phyloP scores from a whole-genome alignment of 2,329 filamentous ascomycete genomes.

The Malbranchea cinnamomea region DNA sequence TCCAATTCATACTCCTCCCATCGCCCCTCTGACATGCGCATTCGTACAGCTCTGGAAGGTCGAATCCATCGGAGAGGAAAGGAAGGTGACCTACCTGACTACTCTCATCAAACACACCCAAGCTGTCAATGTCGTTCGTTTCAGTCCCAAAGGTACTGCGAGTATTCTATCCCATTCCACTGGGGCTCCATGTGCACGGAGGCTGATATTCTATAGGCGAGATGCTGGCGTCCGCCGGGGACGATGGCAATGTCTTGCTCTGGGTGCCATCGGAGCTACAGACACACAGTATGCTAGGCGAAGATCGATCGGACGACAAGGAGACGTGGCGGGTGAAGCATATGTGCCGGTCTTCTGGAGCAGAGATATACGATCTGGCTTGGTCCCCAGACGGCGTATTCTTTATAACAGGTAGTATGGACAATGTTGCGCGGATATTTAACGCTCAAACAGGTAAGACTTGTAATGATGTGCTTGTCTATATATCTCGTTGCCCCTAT shows the following conservation, averaged over 20 bases:
- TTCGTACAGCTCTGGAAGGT: constrained; percentile 72
- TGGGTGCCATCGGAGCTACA: constrained; percentile 81
- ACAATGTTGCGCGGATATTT: constrained; percentile 95
- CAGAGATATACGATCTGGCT: constrained; percentile 94
- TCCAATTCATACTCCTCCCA: constrained; percentile 9
- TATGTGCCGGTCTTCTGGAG: constrained; percentile 89
- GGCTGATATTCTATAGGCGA: constrained; percentile 46
- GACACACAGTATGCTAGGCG: constrained; percentile 54
- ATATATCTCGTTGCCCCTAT: not conserved
- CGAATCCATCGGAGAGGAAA: constrained; percentile 67
- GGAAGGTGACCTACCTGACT: constrained; percentile 80
- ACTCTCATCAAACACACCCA: constrained; percentile 90
- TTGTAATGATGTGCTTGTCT: constrained; percentile 3
- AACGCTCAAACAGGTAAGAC: constrained; percentile 71
- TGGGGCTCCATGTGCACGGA: not conserved
- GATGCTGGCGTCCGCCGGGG: constrained; percentile 82
- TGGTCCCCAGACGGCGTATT: constrained; percentile 96
- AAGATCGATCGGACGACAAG: constrained; percentile 79
- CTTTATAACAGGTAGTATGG: constrained; percentile 98
- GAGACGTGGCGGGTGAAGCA: constrained; percentile 95
- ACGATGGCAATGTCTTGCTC: constrained; percentile 91
- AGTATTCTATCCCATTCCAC: constrained; percentile 2
- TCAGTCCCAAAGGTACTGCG: constrained; percentile 74
- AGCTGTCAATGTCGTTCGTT: constrained; percentile 94
- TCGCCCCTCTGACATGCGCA: constrained; percentile 11